Conservation (phyloP, 2,329 filamentous ascomycete genomes). For the Monilinia laxa region DNA sequence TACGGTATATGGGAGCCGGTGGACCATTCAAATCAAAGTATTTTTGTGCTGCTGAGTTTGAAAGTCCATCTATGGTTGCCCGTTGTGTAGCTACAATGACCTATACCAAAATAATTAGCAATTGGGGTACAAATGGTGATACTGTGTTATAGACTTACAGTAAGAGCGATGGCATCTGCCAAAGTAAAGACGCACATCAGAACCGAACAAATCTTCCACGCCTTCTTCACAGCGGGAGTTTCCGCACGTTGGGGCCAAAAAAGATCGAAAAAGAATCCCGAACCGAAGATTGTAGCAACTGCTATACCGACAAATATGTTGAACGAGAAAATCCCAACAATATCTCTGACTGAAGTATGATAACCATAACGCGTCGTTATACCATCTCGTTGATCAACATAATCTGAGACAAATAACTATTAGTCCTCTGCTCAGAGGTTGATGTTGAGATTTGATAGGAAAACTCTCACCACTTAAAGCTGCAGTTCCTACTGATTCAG, state of each 20-base stretch:
- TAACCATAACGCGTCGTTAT: slow-evolving; percentile 46
- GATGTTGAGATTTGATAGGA: background rate
- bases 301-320: slow-evolving; percentile 60
- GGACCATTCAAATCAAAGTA: slow-evolving; percentile 41
- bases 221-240: slow-evolving; percentile 48
- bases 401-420: slow-evolving; percentile 44
- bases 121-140: background rate
- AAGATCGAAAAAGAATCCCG: slow-evolving; percentile 61
- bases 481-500: slow-evolving; percentile 56
- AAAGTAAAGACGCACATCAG: slow-evolving; percentile 49
- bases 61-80: slow-evolving; percentile 47
- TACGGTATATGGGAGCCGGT: slow-evolving; percentile 46
- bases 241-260: slow-evolving; percentile 59
- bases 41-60: slow-evolving; percentile 35
- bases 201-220: slow-evolving; percentile 54
- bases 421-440: background rate
- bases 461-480: slow-evolving; percentile 49
- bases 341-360: slow-evolving; percentile 54
- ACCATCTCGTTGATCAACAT: slow-evolving; percentile 53
- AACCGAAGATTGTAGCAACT: slow-evolving; percentile 57
- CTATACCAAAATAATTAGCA: slow-evolving; percentile 28
- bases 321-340: slow-evolving; percentile 54
- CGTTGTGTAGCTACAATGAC: slow-evolving; percentile 49
- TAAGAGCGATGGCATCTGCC: slow-evolving; percentile 50
- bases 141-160: slow-evolving; percentile 35